Evolutionary conservation across 2,329 filamentous ascomycete genomes (phyloP).

Genomic region (Capronia epimyces): DNA sequence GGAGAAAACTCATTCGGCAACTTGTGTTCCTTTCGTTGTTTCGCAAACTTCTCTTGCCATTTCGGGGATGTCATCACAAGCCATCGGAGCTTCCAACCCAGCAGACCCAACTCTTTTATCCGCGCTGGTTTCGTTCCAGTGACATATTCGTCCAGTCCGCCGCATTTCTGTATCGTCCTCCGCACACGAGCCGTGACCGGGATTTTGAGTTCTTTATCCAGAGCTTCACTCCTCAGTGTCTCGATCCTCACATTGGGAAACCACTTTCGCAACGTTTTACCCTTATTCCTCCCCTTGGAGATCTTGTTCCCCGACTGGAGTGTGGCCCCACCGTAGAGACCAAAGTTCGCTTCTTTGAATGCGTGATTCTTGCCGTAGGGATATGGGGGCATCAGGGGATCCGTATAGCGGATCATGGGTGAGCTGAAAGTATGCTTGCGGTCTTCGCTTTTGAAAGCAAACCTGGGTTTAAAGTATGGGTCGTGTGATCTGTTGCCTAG

Average conservation of each 20-base stretch:
- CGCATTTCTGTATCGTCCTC: conserved; percentile 68
- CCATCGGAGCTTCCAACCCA: conserved; percentile 87
- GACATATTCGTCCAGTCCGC: conserved; percentile 87
- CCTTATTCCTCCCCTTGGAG: conserved; percentile 45
- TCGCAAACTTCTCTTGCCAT: conserved; percentile 61
- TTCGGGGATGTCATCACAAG: conserved; percentile 72
- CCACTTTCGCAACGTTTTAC: conserved; percentile 46
- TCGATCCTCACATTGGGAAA: conserved; percentile 47
- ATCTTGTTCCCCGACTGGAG: conserved; percentile 49
- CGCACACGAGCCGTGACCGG: conserved; percentile 44
- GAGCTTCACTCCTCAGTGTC: conserved; percentile 42
- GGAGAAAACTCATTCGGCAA: conserved; percentile 48
- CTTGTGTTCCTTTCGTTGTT: conserved; percentile 61
- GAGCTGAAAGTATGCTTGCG: conserved; percentile 20
- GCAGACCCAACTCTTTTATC: conserved; percentile 79
- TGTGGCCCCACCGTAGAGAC: conserved; percentile 44
- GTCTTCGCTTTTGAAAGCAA: conserved; percentile 25
- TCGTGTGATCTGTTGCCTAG: conserved; percentile 11
- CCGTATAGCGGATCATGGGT: conserved; percentile 17
- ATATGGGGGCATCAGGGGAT: conserved; percentile 40
- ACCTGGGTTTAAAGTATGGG: conserved; percentile 22
- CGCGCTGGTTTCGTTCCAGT: conserved; percentile 71
- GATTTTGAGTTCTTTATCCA: conserved; percentile 41
- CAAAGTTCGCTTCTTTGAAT: conserved; percentile 45
- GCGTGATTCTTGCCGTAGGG: conserved; percentile 41